Percentiles rank a stretch among this genome's conserved stretches.
These are phyloP conservation scores for Nymphaea thermarum DNA, from an alignment of 164 flowering plant species.

Conservation along the genomic window DNA sequence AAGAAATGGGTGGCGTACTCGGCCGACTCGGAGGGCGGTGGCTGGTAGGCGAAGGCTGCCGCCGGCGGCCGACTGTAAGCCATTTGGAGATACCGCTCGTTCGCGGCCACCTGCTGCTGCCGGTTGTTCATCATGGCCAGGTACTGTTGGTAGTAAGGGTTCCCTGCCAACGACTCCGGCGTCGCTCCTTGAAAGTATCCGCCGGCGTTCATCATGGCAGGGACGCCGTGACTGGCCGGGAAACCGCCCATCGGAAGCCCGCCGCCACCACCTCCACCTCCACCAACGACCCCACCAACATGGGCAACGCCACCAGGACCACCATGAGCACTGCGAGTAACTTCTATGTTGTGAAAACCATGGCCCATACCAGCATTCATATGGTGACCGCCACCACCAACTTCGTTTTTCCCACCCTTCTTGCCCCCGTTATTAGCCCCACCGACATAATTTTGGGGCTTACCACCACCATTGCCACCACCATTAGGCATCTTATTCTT, in stretches of 20 bases:
- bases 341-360: slow-evolving; percentile 28
- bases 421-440: slow-evolving; percentile 25
- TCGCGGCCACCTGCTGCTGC: slow-evolving; percentile 59
- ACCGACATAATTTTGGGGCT: background rate
- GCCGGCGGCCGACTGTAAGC: slow-evolving; percentile 69
- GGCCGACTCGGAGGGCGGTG: slow-evolving; percentile 18
- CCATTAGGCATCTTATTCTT: slow-evolving; percentile 14
- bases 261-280: slow-evolving; percentile 1
- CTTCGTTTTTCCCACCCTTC: slow-evolving; percentile 30
- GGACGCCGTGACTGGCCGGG: slow-evolving; percentile 70
- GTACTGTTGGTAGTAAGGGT: slow-evolving; percentile 55
- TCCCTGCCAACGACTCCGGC: slow-evolving; percentile 41
- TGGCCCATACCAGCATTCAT: slow-evolving; percentile 12
- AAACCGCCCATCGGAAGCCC: slow-evolving; percentile 3
- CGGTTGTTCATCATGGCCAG: slow-evolving; percentile 65
- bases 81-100: slow-evolving; percentile 77
- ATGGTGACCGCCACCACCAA: slow-evolving; percentile 7
- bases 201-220: slow-evolving; percentile 35
- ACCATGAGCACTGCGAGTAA: slow-evolving; percentile 15
- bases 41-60: slow-evolving; percentile 59
- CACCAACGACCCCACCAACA: background rate
- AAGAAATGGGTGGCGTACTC: slow-evolving; percentile 29
- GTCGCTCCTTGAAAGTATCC: slow-evolving; percentile 45
- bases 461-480: slow-evolving; percentile 20
- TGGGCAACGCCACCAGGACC: slow-evolving; percentile 10